Evolutionary conservation across 352 stramenopile species (phyloP).

Genomic region (Globisporangium cederbergense): DNA sequence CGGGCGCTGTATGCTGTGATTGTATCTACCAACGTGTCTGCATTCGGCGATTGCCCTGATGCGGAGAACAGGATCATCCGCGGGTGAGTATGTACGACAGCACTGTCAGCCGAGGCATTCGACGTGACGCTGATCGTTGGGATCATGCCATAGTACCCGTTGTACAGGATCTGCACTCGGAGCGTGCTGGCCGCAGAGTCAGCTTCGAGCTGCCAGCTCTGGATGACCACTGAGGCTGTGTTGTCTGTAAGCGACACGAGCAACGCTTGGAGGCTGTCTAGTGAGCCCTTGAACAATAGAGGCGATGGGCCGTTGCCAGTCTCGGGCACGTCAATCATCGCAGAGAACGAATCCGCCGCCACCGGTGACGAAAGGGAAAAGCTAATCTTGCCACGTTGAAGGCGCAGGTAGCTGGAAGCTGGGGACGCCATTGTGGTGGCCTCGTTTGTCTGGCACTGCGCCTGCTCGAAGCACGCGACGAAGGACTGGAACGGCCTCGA

Average conservation of each 20-base stretch:
- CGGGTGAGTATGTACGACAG: background rate
- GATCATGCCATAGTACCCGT: constrained; percentile 6
- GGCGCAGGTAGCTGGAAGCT: constrained; percentile 10
- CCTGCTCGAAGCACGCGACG: constrained; percentile 11
- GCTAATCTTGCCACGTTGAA: constrained; percentile 6
- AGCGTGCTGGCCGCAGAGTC: background rate
- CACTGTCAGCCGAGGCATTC: background rate
- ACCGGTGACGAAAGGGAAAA: background rate
- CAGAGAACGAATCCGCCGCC: background rate
- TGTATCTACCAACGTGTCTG: background rate
- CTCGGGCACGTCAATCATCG: background rate
- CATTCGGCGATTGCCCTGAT: background rate
- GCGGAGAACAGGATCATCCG: constrained; percentile 4
- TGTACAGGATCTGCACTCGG: constrained; percentile 12
- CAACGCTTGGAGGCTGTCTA: constrained; percentile 4
- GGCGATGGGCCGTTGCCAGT: background rate
- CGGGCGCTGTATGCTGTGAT: background rate
- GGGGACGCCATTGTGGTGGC: background rate
- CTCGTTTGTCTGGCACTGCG: constrained; percentile 10
- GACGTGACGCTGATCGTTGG: constrained; percentile 2
- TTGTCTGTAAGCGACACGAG: background rate
- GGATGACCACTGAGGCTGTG: background rate
- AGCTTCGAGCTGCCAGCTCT: background rate
- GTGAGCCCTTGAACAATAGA: background rate
- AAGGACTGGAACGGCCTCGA: constrained; percentile 9